These are phyloP conservation scores for Cyberlindnera bimundalis DNA, from an alignment of 805 yeast genomes.

Conservation along the genomic window DNA sequence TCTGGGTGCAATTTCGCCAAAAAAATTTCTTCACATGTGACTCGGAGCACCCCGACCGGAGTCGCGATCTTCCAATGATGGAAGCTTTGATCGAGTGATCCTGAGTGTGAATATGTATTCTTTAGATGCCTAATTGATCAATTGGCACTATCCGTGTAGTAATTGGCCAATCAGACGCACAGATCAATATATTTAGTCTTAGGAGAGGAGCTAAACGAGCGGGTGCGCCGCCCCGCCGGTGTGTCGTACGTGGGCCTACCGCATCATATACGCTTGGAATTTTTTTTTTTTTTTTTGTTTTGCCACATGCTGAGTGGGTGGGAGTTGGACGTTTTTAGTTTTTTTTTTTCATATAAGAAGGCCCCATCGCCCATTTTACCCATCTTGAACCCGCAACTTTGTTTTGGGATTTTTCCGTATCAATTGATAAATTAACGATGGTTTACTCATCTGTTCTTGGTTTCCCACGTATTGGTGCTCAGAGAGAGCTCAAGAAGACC, in stretches of 20 bases:
- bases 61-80: too few species aligned
- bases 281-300: neutral
- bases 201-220: conserved; percentile 1
- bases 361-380: conserved; percentile 1
- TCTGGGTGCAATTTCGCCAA: conserved; percentile 4
- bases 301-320: too few species aligned
- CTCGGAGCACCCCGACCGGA: too few species aligned
- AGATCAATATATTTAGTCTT: too few species aligned
- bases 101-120: too few species aligned
- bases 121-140: too few species aligned
- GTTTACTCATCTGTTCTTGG: conserved; percentile 97
- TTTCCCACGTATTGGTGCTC: conserved; percentile 99
- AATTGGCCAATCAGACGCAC: too few species aligned
- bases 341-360: conserved; percentile 2
- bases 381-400: neutral
- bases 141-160: too few species aligned
- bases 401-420: neutral
- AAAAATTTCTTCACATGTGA: conserved; percentile 8
- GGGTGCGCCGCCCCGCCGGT: neutral
- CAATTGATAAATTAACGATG: conserved; percentile 42
- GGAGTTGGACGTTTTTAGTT: neutral
- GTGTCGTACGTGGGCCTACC: conserved; percentile 9
- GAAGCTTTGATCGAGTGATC: too few species aligned
- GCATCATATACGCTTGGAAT: too few species aligned
- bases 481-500: conserved; percentile 98